phyloP scores from a whole-genome alignment of 345 rosid genomes.

The Dovyalis caffra region DNA sequence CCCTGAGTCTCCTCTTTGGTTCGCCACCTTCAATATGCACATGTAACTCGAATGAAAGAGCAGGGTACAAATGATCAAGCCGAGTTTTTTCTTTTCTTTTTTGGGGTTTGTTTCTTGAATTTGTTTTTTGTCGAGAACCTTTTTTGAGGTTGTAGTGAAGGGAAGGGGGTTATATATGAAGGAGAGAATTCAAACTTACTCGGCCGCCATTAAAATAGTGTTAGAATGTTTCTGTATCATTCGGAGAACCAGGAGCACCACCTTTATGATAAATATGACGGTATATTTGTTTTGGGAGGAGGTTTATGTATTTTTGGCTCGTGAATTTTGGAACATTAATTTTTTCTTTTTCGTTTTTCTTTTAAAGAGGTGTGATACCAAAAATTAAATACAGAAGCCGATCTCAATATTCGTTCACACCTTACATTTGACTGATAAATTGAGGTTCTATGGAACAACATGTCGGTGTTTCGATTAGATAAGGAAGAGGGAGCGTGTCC shows the following conservation, averaged over 20 bases:
- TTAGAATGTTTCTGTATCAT: neutral
- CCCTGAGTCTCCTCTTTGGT: slow-evolving; percentile 22
- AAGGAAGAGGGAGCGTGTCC: neutral
- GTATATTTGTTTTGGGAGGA: too few relatives aligned
- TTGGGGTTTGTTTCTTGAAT: neutral
- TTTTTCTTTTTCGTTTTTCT: too few relatives aligned
- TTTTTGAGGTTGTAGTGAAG: neutral
- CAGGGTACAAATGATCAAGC: neutral
- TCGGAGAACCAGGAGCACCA: neutral
- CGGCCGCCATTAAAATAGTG: slow-evolving; percentile 27
- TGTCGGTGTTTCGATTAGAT: slow-evolving; percentile 19
- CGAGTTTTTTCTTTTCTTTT: neutral
- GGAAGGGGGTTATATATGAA: neutral
- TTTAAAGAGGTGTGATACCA: neutral
- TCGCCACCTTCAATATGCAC: slow-evolving; percentile 44
- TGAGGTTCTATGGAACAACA: neutral
- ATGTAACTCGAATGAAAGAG: slow-evolving; percentile 8
- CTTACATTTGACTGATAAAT: neutral
- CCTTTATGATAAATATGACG: neutral
- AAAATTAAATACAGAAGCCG: neutral
- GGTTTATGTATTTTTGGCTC: neutral
- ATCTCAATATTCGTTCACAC: neutral
- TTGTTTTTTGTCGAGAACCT: neutral
- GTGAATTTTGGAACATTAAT: neutral
- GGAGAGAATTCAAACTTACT: slow-evolving; percentile 13